phyloP scores from a whole-genome alignment of 208 protist genomes.

The Entamoeba invadens region DNA sequence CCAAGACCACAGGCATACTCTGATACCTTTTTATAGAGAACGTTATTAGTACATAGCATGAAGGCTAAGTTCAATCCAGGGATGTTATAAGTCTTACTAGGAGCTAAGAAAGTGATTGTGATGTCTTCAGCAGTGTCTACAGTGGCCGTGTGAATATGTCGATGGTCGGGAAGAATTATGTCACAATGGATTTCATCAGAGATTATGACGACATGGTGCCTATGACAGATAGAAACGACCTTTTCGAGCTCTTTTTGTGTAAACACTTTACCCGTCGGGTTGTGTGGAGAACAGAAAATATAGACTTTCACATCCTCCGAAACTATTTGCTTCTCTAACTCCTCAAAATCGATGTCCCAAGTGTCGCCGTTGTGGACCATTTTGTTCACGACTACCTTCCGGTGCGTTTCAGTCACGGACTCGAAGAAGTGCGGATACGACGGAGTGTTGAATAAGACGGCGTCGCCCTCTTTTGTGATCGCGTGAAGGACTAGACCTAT shows the following conservation, averaged over 20 bases:
- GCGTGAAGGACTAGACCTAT: not conserved
- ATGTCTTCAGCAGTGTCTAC: not conserved
- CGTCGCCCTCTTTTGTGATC: not conserved
- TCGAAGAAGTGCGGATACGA: not conserved
- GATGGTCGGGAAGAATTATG: not conserved
- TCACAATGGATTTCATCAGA: slow-evolving; percentile 6
- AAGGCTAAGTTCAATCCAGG: not conserved
- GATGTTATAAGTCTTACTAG: not conserved
- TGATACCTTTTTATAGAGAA: not conserved
- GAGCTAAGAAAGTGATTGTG: not conserved
- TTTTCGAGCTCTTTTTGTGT: not conserved
- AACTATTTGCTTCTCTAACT: not conserved
- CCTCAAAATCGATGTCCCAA: not conserved
- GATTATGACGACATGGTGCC: not conserved
- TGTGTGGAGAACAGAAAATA: not conserved
- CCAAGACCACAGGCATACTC: not conserved
- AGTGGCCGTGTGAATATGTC: not conserved
- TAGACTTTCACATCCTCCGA: not conserved
- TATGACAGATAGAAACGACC: not conserved
- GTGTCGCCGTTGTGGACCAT: not conserved
- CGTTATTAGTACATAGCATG: not conserved
- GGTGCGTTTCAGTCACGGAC: not conserved
- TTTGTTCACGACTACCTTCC: not conserved
- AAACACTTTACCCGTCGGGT: not conserved
- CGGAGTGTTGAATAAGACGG: not conserved